Conservation (phyloP, 1,139 yeast genomes). For the Pneumocystis jirovecii region DNA sequence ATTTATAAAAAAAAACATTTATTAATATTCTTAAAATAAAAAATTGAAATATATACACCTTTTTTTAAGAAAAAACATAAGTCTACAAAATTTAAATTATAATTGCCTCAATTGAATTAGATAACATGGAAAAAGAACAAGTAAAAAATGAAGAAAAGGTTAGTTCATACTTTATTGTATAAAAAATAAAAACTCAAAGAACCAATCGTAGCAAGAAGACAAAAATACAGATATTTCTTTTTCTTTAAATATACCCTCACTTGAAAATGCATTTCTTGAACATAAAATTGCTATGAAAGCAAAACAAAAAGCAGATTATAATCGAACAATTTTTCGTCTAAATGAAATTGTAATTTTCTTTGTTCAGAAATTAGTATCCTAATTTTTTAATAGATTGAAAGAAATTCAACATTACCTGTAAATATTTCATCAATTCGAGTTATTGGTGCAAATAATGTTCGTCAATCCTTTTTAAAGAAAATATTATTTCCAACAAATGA, state of each 20-base stretch:
- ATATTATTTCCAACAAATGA: conserved; percentile 14
- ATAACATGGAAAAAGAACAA: not conserved
- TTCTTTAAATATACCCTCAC: not conserved
- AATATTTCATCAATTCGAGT: conserved; percentile 14
- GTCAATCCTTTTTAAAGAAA: conserved; percentile 15
- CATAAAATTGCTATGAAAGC: not conserved
- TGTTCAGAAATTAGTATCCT: not conserved
- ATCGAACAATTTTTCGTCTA: not conserved
- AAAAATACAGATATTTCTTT: not conserved
- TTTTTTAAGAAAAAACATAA: not conserved
- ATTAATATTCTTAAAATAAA: not conserved
- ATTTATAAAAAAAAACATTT: not conserved
- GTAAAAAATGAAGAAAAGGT: not conserved
- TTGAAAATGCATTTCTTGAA: not conserved
- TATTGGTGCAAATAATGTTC: conserved; percentile 16
- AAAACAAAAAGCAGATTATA: not conserved
- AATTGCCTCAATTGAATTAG: not conserved
- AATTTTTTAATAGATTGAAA: conserved; percentile 10
- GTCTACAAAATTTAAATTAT: not conserved
- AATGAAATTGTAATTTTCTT: not conserved
- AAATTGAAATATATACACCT: not conserved
- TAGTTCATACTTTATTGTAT: not conserved
- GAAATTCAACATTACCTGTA: conserved; percentile 17
- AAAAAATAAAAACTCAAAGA: not conserved
- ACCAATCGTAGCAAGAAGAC: not conserved